A percentile compares a stretch with the other conserved stretches of the same genome.
Conservation (phyloP, 2,329 filamentous ascomycete genomes). For the Fusarium sororula region DNA sequence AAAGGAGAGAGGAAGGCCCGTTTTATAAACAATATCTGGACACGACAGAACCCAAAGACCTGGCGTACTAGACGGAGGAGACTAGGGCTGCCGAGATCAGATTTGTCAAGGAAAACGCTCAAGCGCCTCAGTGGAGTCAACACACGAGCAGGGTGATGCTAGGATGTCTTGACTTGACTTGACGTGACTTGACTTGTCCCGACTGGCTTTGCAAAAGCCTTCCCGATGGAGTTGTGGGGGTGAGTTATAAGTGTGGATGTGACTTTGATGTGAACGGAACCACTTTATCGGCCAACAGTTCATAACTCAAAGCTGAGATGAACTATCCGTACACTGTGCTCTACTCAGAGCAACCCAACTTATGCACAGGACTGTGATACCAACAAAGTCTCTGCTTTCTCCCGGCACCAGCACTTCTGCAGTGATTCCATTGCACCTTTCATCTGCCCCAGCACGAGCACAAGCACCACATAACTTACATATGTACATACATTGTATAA, state of each 20-base stretch:
- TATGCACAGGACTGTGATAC: slow-evolving; percentile 1
- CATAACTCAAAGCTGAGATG: background rate
- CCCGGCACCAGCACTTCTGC: slow-evolving; percentile 8
- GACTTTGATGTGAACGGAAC: slow-evolving; percentile 13
- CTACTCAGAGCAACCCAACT: background rate
- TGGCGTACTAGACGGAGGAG: background rate
- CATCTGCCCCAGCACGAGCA: background rate
- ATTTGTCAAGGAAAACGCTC: slow-evolving; percentile 39
- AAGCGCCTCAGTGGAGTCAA: slow-evolving; percentile 33
- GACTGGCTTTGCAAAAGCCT: slow-evolving; percentile 20
- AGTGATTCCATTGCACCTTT: slow-evolving; percentile 5
- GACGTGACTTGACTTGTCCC: background rate
- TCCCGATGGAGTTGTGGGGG: slow-evolving; percentile 29
- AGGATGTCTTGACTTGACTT: slow-evolving; percentile 1
- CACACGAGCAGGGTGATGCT: slow-evolving; percentile 16
- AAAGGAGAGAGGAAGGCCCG: slow-evolving; percentile 34
- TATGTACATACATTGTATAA: background rate
- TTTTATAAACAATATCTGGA: slow-evolving; percentile 42
- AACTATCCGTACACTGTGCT: background rate
- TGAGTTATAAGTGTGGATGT: background rate
- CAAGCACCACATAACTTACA: background rate
- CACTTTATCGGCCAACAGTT: slow-evolving; percentile 21
- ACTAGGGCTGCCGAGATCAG: slow-evolving; percentile 29
- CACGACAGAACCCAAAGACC: slow-evolving; percentile 20
- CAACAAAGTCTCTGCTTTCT: slow-evolving; percentile 5